These are phyloP conservation scores for Penicillium sp. DNA, from an alignment of 2,329 filamentous ascomycete genomes.

Conservation along the genomic window DNA sequence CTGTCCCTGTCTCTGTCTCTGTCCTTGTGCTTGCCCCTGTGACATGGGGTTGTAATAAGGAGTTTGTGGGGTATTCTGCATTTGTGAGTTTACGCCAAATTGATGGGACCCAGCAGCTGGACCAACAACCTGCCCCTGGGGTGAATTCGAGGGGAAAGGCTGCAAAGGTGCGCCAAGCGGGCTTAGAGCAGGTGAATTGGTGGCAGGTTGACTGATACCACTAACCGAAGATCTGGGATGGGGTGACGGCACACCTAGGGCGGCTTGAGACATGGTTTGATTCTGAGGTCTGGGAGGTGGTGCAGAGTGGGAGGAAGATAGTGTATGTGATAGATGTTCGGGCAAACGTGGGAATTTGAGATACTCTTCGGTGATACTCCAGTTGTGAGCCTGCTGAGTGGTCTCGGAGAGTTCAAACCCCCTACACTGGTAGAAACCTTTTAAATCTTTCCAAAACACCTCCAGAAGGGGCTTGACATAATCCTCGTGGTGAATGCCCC, in stretches of 20 bases:
- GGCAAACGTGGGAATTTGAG: not conserved
- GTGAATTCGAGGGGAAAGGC: not conserved
- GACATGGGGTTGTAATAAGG: not conserved
- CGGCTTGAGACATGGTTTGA: not conserved
- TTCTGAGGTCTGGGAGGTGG: not conserved
- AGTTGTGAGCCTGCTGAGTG: not conserved
- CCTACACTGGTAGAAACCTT: not conserved
- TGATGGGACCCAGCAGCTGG: not conserved
- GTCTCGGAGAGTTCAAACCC: not conserved
- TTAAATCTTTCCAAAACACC: conserved; percentile 2
- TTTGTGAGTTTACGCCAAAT: not conserved
- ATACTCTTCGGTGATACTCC: not conserved
- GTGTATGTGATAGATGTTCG: not conserved
- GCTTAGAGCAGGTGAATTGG: not conserved
- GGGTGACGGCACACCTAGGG: not conserved
- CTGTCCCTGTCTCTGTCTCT: not conserved
- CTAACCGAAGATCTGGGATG: not conserved
- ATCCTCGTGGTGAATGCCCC: not conserved
- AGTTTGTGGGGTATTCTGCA: not conserved
- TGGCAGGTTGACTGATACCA: not conserved
- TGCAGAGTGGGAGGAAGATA: not conserved
- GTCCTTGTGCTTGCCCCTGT: not conserved
- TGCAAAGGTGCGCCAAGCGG: not conserved
- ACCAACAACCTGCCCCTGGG: not conserved
- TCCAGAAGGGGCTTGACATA: not conserved